Evolutionary conservation across 1,139 yeast genomes (phyloP).

Genomic region (Hansenula anomala): DNA sequence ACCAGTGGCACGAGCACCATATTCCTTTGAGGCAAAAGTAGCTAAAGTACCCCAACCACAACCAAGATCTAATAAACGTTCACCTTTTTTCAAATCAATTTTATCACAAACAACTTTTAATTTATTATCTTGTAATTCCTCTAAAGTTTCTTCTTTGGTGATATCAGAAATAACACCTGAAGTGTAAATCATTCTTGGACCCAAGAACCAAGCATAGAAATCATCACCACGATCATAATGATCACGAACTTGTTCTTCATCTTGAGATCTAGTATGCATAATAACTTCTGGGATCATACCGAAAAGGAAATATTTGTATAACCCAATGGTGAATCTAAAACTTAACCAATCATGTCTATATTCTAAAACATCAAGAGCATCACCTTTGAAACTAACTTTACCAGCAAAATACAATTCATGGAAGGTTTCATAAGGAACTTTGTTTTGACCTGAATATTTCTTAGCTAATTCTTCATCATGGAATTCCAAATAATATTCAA

Average conservation of each 20-base stretch:
- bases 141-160: slow-evolving; percentile 69
- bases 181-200: slow-evolving; percentile 93
- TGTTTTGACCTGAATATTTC: slow-evolving; percentile 66
- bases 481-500: slow-evolving; percentile 76
- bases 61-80: slow-evolving; percentile 75
- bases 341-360: slow-evolving; percentile 89
- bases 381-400: slow-evolving; percentile 86
- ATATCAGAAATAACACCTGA: slow-evolving; percentile 80
- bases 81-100: slow-evolving; percentile 69
- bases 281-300: slow-evolving; percentile 94
- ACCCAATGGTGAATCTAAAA: slow-evolving; percentile 71
- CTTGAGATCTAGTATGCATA: slow-evolving; percentile 88
- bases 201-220: slow-evolving; percentile 90
- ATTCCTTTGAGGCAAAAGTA: slow-evolving; percentile 74
- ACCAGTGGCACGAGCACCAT: slow-evolving; percentile 87
- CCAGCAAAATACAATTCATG: slow-evolving; percentile 82
- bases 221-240: slow-evolving; percentile 97
- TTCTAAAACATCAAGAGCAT: slow-evolving; percentile 78
- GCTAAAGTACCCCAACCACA: slow-evolving; percentile 98
- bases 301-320: slow-evolving; percentile 76
- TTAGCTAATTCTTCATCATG: slow-evolving; percentile 69
- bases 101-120: slow-evolving; percentile 84
- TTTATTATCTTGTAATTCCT: slow-evolving; percentile 88
- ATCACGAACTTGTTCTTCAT: slow-evolving; percentile 94
- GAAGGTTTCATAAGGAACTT: slow-evolving; percentile 92